Evolutionary conservation across 257 asterid species (phyloP).

Genomic region (Penstemon eatonii): DNA sequence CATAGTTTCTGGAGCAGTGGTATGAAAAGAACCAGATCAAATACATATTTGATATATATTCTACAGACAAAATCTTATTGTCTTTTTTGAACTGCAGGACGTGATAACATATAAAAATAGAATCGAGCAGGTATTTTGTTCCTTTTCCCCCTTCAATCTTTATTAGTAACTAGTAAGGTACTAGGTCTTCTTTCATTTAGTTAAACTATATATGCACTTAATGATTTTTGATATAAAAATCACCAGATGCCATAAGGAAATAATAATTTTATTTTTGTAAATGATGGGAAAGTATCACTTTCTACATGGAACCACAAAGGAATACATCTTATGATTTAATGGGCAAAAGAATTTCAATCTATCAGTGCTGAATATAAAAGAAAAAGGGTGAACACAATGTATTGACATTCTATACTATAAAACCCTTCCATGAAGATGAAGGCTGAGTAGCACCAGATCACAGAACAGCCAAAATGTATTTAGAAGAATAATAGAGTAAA

Average conservation of each 20-base stretch:
- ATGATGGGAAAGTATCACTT: neutral
- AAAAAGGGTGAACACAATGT: neutral
- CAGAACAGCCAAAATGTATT: constrained; percentile 1
- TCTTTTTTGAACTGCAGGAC: constrained; percentile 62
- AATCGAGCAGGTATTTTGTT: constrained; percentile 64
- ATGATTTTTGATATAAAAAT: constrained; percentile 10
- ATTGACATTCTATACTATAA: neutral
- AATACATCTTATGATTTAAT: neutral
- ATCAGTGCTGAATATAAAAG: constrained; percentile 3
- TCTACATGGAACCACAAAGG: neutral
- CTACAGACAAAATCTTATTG: constrained; percentile 29
- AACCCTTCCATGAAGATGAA: neutral
- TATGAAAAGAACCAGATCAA: constrained; percentile 31
- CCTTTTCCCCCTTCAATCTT: neutral
- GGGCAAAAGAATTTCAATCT: neutral
- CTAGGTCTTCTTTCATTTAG: constrained; percentile 5
- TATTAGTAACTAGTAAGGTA: no score
- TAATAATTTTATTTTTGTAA: neutral
- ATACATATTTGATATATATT: constrained; percentile 3
- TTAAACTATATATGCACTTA: neutral
- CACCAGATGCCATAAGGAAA: constrained; percentile 14
- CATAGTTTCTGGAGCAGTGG: constrained; percentile 91
- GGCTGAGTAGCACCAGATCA: constrained; percentile 8
- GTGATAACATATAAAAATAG: constrained; percentile 59
- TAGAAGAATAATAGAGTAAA: neutral